Percentiles rank a stretch among this genome's conserved stretches.
These are phyloP conservation scores for Pistacia atlantica DNA, from an alignment of 345 rosid species.

Conservation along the genomic window DNA sequence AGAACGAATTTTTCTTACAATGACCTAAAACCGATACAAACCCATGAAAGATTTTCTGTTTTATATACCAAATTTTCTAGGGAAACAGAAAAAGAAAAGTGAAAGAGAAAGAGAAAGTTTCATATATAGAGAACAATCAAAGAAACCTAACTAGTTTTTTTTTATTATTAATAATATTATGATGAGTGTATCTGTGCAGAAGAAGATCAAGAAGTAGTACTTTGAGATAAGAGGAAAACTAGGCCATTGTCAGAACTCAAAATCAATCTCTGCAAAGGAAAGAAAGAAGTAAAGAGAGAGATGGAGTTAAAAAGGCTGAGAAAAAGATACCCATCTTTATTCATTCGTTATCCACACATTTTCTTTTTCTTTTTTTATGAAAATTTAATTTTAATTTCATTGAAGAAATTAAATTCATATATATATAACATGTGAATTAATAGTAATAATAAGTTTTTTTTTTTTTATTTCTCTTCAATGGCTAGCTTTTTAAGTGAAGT, in stretches of 20 bases:
- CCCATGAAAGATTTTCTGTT: conserved; percentile 8
- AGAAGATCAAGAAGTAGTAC: conserved; percentile 7
- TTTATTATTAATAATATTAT: too few relatives aligned
- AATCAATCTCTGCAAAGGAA: conserved; percentile 63
- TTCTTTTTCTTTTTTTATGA: neutral
- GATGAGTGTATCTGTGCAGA: too few relatives aligned
- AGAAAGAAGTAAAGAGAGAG: conserved; percentile 33
- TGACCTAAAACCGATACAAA: conserved; percentile 17
- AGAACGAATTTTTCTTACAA: conserved; percentile 21
- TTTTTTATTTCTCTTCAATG: conserved; percentile 18
- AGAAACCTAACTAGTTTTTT: conserved; percentile 22
- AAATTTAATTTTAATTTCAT: neutral
- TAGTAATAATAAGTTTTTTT: neutral
- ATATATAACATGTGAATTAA: too few relatives aligned
- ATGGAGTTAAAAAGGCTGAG: conserved; percentile 36
- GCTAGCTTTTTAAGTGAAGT: conserved; percentile 22
- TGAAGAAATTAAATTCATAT: neutral
- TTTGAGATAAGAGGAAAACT: conserved; percentile 26
- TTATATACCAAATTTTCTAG: too few relatives aligned
- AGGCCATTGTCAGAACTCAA: conserved; percentile 31
- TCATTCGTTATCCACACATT: conserved; percentile 40
- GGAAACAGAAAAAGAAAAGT: conserved; percentile 4
- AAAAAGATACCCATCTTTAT: conserved; percentile 57
- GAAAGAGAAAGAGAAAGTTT: conserved; percentile 17
- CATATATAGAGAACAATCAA: neutral